These are phyloP conservation scores for Lyophyllum shimeji DNA, from an alignment of 768 basidiomycete genomes.

Conservation along the genomic window DNA sequence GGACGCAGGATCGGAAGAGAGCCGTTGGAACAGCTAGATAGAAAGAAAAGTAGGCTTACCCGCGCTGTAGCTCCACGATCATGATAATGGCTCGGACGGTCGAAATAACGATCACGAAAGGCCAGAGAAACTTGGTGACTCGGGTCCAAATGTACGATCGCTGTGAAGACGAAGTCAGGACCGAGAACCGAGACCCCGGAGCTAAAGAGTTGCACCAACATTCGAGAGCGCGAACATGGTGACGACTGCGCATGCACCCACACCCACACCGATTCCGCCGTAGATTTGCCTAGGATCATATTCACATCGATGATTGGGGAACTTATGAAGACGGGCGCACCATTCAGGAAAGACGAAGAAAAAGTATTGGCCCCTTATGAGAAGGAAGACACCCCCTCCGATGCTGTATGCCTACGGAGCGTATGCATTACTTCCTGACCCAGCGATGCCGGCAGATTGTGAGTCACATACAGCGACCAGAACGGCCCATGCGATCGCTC, in stretches of 20 bases:
- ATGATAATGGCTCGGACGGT: conserved; percentile 68
- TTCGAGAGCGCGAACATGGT: conserved; percentile 62
- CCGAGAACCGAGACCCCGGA: conserved; percentile 5
- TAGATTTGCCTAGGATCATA: conserved; percentile 54
- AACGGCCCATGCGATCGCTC: conserved; percentile 70
- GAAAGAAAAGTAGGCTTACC: conserved; percentile 41
- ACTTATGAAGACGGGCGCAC: conserved; percentile 31
- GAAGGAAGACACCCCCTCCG: conserved; percentile 62
- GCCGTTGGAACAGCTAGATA: conserved; percentile 3
- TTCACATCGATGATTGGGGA: conserved; percentile 27
- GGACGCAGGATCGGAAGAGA: conserved; percentile 7
- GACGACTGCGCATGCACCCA: conserved; percentile 51
- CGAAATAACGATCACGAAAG: conserved; percentile 64
- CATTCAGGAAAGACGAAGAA: conserved; percentile 70
- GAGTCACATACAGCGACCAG: conserved; percentile 52
- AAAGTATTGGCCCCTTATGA: conserved; percentile 59
- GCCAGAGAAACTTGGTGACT: conserved; percentile 67
- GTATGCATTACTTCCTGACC: background rate
- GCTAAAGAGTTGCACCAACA: conserved; percentile 37
- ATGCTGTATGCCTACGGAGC: conserved; percentile 58
- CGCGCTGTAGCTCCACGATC: conserved; percentile 71
- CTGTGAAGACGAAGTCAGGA: conserved; percentile 34
- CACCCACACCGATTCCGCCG: conserved; percentile 59
- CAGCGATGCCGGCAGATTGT: background rate
- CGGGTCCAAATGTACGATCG: conserved; percentile 70